Evolutionary conservation across 192 early-diverging fungal species (phyloP).

Genomic region (Podila epigama): DNA sequence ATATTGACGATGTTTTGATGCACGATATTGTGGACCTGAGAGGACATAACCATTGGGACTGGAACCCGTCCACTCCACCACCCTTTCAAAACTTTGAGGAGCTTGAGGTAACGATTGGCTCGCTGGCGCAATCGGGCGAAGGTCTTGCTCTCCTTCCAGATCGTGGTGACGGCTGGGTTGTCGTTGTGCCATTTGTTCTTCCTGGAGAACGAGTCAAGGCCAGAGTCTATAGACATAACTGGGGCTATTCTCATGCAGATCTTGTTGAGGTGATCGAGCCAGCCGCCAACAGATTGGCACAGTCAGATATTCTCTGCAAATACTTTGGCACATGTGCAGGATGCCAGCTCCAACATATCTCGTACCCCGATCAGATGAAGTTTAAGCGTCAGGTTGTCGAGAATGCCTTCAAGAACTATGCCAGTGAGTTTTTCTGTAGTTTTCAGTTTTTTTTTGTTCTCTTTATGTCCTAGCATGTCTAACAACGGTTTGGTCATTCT

Average conservation of each 20-base stretch:
- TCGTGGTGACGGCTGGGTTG: constrained; percentile 43
- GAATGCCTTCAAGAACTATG: constrained; percentile 55
- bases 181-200: constrained; percentile 37
- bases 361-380: constrained; percentile 64
- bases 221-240: constrained; percentile 45
- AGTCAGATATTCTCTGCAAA: constrained; percentile 60
- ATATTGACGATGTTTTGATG: constrained; percentile 48
- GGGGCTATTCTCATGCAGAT: constrained; percentile 49
- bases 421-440: constrained; percentile 5
- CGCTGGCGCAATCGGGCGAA: constrained; percentile 41
- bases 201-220: constrained; percentile 45
- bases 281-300: constrained; percentile 29
- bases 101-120: constrained; percentile 41
- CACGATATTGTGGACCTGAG: constrained; percentile 39
- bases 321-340: constrained; percentile 68
- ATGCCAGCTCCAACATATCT: constrained; percentile 70
- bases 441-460: neutral
- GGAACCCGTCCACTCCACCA: constrained; percentile 37
- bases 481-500: neutral
- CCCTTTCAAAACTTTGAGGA: constrained; percentile 50
- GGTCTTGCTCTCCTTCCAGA: constrained; percentile 38
- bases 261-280: constrained; percentile 42
- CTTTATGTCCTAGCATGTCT: neutral
- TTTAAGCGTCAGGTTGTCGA: constrained; percentile 66
- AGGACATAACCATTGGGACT: constrained; percentile 42